These are phyloP conservation scores for Kalmusia sp. DNA, from an alignment of 2,329 filamentous ascomycete species.

Conservation along the genomic window DNA sequence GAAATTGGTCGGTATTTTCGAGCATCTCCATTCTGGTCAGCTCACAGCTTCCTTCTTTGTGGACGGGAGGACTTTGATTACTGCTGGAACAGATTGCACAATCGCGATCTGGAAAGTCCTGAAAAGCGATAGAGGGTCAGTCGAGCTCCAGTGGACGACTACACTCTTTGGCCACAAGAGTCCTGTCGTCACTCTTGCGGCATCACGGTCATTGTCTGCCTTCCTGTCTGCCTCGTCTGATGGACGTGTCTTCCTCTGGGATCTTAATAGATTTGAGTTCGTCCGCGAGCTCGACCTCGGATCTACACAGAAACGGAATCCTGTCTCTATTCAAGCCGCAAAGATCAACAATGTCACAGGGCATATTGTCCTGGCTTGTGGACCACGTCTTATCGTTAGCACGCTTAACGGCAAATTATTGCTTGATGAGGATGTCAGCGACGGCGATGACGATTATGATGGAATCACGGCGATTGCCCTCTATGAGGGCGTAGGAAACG, in stretches of 20 bases:
- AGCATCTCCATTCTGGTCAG: constrained; percentile 92
- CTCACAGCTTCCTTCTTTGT: constrained; percentile 84
- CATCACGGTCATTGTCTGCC: constrained; percentile 86
- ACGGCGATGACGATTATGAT: constrained; percentile 67
- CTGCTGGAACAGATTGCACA: constrained; percentile 90
- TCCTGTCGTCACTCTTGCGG: constrained; percentile 80
- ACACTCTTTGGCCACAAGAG: constrained; percentile 91
- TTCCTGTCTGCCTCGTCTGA: constrained; percentile 84
- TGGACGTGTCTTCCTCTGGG: constrained; percentile 88
- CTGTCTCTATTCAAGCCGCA: constrained; percentile 68
- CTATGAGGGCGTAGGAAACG: constrained; percentile 88
- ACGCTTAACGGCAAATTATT: constrained; percentile 87
- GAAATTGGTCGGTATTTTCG: constrained; percentile 85
- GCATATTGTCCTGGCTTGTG: constrained; percentile 84
- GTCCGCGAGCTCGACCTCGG: constrained; percentile 72
- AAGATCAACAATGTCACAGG: constrained; percentile 90
- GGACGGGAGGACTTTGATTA: constrained; percentile 89
- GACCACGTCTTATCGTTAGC: constrained; percentile 77
- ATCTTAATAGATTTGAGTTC: constrained; percentile 88
- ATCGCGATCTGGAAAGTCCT: constrained; percentile 83
- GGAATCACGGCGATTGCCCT: constrained; percentile 83
- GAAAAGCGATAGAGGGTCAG: constrained; percentile 63
- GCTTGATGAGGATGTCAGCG: constrained; percentile 81
- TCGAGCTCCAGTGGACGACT: constrained; percentile 79
- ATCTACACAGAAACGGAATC: constrained; percentile 25